These are phyloP conservation scores for Gymnopus androsaceus DNA, from an alignment of 1,284 basidiomycete genomes.

Conservation along the genomic window DNA sequence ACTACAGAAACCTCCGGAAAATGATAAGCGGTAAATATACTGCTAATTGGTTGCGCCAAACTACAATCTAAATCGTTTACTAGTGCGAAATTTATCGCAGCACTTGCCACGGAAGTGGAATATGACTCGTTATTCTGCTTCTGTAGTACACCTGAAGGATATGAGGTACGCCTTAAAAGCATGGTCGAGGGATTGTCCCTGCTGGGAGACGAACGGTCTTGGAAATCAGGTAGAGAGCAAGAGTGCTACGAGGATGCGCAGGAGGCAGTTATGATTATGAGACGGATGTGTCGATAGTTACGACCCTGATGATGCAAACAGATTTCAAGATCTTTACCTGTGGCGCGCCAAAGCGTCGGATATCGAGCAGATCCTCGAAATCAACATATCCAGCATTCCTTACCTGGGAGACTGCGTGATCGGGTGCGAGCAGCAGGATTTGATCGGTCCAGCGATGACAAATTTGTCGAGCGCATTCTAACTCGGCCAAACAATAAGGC, in stretches of 20 bases:
- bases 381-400: too few species aligned
- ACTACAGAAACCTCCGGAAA: not conserved
- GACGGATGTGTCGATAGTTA: not conserved
- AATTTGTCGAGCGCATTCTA: too few species aligned
- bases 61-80: not conserved
- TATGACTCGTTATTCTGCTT: slow-evolving; percentile 10
- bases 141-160: slow-evolving; percentile 10
- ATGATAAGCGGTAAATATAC: not conserved
- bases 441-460: too few species aligned
- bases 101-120: slow-evolving; percentile 11
- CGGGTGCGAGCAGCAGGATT: too few species aligned
- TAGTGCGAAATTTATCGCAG: slow-evolving; percentile 4
- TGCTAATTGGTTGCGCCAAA: not conserved
- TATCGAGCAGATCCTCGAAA: too few species aligned
- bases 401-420: too few species aligned
- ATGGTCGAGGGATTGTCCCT: not conserved
- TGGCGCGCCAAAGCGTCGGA: too few species aligned
- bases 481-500: too few species aligned
- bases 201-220: not conserved
- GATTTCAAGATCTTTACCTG: too few species aligned
- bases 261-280: slow-evolving; percentile 2
- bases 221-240: not conserved
- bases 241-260: slow-evolving; percentile 12
- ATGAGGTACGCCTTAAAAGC: not conserved
- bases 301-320: too few species aligned